Conservation (phyloP, 2,329 filamentous ascomycete species). For the Cordyceps pruinosa region DNA sequence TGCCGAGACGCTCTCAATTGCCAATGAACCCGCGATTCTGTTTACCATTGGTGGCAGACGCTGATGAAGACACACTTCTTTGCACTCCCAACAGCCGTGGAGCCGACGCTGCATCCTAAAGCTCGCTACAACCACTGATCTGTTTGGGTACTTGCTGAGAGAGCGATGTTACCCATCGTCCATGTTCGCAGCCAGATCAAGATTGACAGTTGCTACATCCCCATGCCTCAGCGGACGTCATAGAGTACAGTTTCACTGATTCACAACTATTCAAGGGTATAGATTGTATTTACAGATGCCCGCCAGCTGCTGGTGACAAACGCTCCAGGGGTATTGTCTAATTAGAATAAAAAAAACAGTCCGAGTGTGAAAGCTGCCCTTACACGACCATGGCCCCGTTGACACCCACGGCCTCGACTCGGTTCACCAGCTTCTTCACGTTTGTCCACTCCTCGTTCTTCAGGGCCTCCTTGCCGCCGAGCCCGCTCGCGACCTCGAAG, state of each 20-base stretch:
- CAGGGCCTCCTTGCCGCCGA: conserved; percentile 77
- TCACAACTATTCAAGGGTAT: neutral
- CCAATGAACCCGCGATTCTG: neutral
- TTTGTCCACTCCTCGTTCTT: conserved; percentile 87
- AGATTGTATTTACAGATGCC: conserved; percentile 10
- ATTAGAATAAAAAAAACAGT: neutral
- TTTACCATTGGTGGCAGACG: too few relatives aligned
- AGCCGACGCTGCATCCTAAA: neutral
- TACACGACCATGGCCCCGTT: conserved; percentile 40
- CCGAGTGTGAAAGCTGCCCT: neutral
- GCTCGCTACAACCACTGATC: neutral
- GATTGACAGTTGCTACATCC: too few relatives aligned
- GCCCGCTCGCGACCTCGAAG: conserved; percentile 79
- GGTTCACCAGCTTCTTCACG: conserved; percentile 81
- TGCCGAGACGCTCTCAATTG: neutral
- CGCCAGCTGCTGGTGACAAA: conserved; percentile 3
- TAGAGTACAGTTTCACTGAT: neutral
- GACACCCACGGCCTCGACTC: conserved; percentile 57
- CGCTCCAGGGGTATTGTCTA: conserved; percentile 9
- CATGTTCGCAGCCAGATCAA: too few relatives aligned
- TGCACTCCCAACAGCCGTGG: neutral
- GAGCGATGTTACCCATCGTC: too few relatives aligned
- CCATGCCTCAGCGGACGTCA: too few relatives aligned
- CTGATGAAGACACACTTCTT: neutral
- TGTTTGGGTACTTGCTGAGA: too few relatives aligned